These are phyloP conservation scores for Gossypium gossypioides DNA, from an alignment of 441 rosid species.

Conservation along the genomic window DNA sequence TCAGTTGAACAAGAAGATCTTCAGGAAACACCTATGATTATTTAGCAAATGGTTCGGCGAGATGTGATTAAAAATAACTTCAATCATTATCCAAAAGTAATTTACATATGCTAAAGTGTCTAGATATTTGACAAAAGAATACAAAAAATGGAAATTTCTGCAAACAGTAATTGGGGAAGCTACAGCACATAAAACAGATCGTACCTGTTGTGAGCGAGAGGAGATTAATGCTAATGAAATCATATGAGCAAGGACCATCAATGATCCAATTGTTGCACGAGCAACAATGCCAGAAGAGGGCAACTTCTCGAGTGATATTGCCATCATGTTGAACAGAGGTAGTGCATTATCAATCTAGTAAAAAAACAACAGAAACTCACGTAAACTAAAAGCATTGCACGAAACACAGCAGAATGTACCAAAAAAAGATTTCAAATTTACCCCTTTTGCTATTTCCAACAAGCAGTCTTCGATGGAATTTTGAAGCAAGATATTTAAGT, in stretches of 20 bases:
- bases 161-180: not conserved
- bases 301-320: slow-evolving; percentile 65
- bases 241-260: slow-evolving; percentile 74
- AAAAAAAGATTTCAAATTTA: slow-evolving; percentile 22
- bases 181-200: not conserved
- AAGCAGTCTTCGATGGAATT: slow-evolving; percentile 88
- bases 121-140: not conserved
- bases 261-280: slow-evolving; percentile 65
- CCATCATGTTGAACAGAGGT: slow-evolving; percentile 76
- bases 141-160: not conserved
- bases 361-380: slow-evolving; percentile 9
- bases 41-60: slow-evolving; percentile 11
- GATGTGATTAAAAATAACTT: not conserved
- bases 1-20: slow-evolving; percentile 65
- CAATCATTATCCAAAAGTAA: not conserved
- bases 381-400: slow-evolving; percentile 10
- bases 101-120: not conserved
- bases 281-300: slow-evolving; percentile 74
- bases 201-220: slow-evolving; percentile 59
- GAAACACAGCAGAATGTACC: slow-evolving; percentile 5
- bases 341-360: slow-evolving; percentile 51
- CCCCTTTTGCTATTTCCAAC: slow-evolving; percentile 84
- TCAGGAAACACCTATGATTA: slow-evolving; percentile 67
- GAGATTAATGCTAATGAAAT: slow-evolving; percentile 56
- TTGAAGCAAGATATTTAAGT: slow-evolving; percentile 56